Conservation (phyloP, 192 early-diverging fungal species). For the Bifiguratus adelaidae region DNA sequence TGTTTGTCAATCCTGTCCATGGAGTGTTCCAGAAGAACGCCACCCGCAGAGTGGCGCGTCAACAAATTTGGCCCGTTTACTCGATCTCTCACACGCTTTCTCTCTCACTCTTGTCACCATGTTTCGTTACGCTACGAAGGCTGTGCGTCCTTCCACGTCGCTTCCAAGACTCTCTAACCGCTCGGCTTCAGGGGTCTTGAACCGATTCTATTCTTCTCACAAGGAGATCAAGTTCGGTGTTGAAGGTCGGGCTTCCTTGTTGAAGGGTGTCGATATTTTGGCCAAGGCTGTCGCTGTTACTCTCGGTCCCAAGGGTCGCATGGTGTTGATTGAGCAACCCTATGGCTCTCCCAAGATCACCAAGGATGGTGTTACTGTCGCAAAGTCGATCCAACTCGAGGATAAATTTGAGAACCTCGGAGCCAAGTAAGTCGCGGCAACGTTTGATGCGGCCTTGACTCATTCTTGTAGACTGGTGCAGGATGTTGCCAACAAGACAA, state of each 20-base stretch:
- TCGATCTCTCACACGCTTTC: too few species aligned
- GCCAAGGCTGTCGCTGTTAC: constrained; percentile 99
- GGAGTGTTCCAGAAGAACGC: too few species aligned
- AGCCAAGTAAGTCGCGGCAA: constrained; percentile 45
- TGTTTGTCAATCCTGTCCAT: too few species aligned
- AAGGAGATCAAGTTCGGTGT: constrained; percentile 97
- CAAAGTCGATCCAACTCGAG: constrained; percentile 92
- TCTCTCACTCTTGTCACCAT: too few species aligned
- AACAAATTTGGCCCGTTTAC: too few species aligned
- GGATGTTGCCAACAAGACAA: constrained; percentile 99
- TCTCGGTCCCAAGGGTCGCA: constrained; percentile 97
- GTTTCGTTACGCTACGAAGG: not conserved
- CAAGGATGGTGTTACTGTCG: constrained; percentile 99
- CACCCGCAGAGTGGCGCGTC: too few species aligned
- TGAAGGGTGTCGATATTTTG: constrained; percentile 92
- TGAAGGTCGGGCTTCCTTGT: constrained; percentile 85
- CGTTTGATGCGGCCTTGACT: not conserved
- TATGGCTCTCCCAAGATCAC: constrained; percentile 99
- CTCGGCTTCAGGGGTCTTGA: constrained; percentile 16
- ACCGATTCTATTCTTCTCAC: constrained; percentile 72
- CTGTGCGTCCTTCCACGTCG: not conserved
- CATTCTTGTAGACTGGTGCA: constrained; percentile 67
- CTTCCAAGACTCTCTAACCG: not conserved
- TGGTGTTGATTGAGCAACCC: constrained; percentile 96
- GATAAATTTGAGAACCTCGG: constrained; percentile 99